Base-by-base conservation (phyloP, 31 red algal species). In the Odonthalia washingtoniensis region DNA sequence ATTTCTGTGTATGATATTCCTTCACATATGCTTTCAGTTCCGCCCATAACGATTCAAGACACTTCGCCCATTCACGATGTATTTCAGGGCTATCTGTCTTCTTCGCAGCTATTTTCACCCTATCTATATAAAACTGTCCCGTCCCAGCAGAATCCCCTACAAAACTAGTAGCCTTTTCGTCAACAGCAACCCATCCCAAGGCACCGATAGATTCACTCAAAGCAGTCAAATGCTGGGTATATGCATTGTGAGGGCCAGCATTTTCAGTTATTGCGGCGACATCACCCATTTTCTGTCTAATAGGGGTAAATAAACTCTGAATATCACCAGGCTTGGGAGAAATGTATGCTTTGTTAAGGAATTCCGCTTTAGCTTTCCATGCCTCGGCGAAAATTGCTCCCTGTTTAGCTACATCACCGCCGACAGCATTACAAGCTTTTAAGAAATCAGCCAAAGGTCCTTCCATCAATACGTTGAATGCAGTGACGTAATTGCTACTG, bases 1-100 rank as follows among this genome's bases (percentile, higher is more conserved):
- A 78, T 40, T 75, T 81, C 73, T 91, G 85, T 1, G 95, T 97
- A 53, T 97, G 95, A 70, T 87, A 66, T 70, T 93, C 90, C 69
- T 97, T 97, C 40, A 97, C 90, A 42, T 97, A 97, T 28, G 77
- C 60, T 80, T 97, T 97, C 4, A 97, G 84, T 33, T 85, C 95
- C 40, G 39, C 75, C 70, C 66, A 87, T 34, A 97, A 40, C 41
- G 82, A 43, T 41, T 91, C 81, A 41, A 97, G 49, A 34, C 90
- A 42, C 49, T 31, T 45, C 26, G 89, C 90, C 90, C 90, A 97
- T 14, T 46, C 70, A 26, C 91, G 87, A 32, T 93, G 90, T 26
- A 49, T 41, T 37, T 87, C 74, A 21, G 88, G 87, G 45, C 84
- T 82, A 17, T 82, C 76, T 39, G 79, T 82, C 43, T 88, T 87